These are phyloP conservation scores for Lipomyces mesembrius DNA, from an alignment of 805 yeast genomes.

Conservation along the genomic window DNA sequence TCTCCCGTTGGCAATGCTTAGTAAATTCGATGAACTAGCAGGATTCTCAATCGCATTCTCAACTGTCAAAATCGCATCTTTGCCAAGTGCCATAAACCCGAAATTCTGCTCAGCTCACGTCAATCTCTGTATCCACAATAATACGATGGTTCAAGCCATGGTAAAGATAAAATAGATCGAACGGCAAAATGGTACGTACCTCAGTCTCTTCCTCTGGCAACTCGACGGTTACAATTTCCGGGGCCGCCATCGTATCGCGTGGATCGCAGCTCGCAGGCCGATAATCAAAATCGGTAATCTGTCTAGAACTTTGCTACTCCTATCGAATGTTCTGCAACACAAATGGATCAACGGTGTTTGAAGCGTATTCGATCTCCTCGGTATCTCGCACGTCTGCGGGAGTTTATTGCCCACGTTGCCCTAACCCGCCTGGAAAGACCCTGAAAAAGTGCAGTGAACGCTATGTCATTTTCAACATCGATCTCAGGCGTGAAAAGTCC, in stretches of 20 bases:
- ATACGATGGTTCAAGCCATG: neutral
- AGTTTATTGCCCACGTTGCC: too few species aligned
- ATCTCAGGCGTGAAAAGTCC: too few species aligned
- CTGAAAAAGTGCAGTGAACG: too few species aligned
- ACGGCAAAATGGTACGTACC: slow-evolving; percentile 7
- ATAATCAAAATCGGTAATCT: neutral
- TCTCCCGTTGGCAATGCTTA: slow-evolving; percentile 40
- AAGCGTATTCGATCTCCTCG: too few species aligned
- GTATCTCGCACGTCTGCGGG: too few species aligned
- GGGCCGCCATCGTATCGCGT: slow-evolving; percentile 20
- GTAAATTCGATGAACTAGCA: slow-evolving; percentile 24
- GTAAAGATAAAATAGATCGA: neutral
- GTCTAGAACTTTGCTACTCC: neutral
- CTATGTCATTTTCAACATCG: too few species aligned
- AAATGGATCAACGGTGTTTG: neutral
- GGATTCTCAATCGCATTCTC: slow-evolving; percentile 27
- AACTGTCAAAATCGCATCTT: slow-evolving; percentile 27
- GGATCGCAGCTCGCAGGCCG: neutral
- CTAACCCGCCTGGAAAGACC: too few species aligned
- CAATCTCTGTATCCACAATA: too few species aligned
- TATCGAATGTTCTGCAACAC: neutral
- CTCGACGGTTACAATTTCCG: slow-evolving; percentile 20
- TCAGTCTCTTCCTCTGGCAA: slow-evolving; percentile 33
- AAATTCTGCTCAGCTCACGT: slow-evolving; percentile 14
- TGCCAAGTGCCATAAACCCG: slow-evolving; percentile 33